Base-by-base conservation (phyloP, 176 grass and related monocot species). In the Bromus sterilis region DNA sequence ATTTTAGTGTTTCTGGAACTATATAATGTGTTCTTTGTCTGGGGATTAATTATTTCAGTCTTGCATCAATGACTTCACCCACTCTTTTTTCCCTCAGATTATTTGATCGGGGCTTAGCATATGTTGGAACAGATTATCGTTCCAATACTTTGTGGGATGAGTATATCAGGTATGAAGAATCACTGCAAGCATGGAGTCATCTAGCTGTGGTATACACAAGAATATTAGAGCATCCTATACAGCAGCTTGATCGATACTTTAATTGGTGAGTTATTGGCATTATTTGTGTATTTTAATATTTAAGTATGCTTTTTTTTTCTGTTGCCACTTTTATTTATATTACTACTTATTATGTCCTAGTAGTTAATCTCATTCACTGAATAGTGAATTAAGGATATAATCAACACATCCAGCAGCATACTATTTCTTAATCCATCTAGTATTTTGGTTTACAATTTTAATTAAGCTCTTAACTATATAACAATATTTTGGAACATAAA, bases 101-200 rank as follows among this genome's bases (percentile, higher is more conserved):
- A 74, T 99, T 99, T 86, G 96, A 99, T 66, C 80, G 91, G 51
- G 96, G 96, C 68, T 82, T 99, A 85, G 93, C 93, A 73, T 99
- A 99, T 62, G 96, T 99, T 85, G 96, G 96, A 78, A 91, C 96
- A 70, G 96, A 99, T 88, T 99, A 90, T 71, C 86, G 86, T 49
- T 99, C 96, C 75, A 90, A 90, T 77, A 80, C 74, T 40, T 87
- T 99, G 85, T 99, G 96, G 96, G 96, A 99, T 80, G 96, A 99
- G 63, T 99, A 99, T 79, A 93, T 99, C 86, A 99, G 92, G 86
- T 99, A 99, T 90, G 96, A 99, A 88, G 96, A 99, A 62, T 95
- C 96, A 67, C 96, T 91, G 49, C 93, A 99, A 68, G 93, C 93
- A 35, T 99, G 96, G 96, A 95, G 85, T 78, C 86, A 99, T 90